Conservation (phyloP, 2,329 filamentous ascomycete genomes). For the Paramyrothecium roridum region DNA sequence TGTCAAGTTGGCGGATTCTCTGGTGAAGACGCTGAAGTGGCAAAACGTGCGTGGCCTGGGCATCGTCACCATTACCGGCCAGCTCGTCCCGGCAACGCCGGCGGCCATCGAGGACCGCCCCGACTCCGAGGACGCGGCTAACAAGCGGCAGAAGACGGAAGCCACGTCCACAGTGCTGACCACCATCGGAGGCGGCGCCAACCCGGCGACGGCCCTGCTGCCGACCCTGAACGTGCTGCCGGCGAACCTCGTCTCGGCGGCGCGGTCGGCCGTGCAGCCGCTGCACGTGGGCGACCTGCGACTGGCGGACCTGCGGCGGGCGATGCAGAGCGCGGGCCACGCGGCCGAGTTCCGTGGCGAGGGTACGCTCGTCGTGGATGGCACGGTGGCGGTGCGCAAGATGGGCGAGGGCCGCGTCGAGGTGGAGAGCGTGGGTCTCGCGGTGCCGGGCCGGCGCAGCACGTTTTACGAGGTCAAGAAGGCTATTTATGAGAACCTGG, state of each 20-base stretch:
- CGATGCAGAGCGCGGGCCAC: slow-evolving; percentile 80
- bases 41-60: slow-evolving; percentile 87
- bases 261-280: slow-evolving; percentile 75
- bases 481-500: slow-evolving; percentile 91
- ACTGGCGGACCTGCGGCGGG: slow-evolving; percentile 79
- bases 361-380: slow-evolving; percentile 86
- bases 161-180: slow-evolving; percentile 21
- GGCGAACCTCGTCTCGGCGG: slow-evolving; percentile 63
- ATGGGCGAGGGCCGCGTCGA: slow-evolving; percentile 83
- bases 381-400: slow-evolving; percentile 84
- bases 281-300: slow-evolving; percentile 93
- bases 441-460: slow-evolving; percentile 38
- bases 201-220: slow-evolving; percentile 23
- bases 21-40: slow-evolving; percentile 89
- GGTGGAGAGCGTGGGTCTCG: slow-evolving; percentile 69
- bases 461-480: slow-evolving; percentile 85
- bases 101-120: slow-evolving; percentile 43
- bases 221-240: slow-evolving; percentile 55
- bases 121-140: slow-evolving; percentile 41
- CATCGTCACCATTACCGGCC: slow-evolving; percentile 89
- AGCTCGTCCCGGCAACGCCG: slow-evolving; percentile 40
- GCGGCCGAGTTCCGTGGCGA: slow-evolving; percentile 91
- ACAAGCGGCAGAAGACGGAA: slow-evolving; percentile 49
- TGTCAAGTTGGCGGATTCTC: slow-evolving; percentile 79
- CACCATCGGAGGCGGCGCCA: slow-evolving; percentile 9